Evolutionary conservation across 768 basidiomycete species (phyloP), one percentile per base, ranked within the genome.

Genomic region (Suillus subaureus): DNA sequence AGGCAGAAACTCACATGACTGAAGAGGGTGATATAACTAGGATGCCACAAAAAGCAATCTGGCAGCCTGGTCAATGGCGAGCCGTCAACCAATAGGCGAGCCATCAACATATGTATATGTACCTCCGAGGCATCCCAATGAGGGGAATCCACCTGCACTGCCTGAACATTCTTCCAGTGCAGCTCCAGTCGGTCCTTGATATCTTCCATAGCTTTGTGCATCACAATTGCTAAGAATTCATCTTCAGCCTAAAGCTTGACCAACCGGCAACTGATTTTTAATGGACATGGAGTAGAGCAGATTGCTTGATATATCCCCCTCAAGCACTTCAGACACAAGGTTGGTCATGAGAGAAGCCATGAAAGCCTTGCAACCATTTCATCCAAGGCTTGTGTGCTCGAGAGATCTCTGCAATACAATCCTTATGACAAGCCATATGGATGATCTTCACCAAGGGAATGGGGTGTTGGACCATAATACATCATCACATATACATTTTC

Each of bases 371-470:
- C 87, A 87, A 0, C 72, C 69, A 11, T 45, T 52, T 16, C 45
- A 6, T 1, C 68, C 70, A 3, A 61, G 51, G 43, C 61, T 21
- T 23, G 61, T 61, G 15, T 35, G 61, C 18, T 64, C 64, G 7
- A 79, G 45, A 0, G 79, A 64, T 0, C 75, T 77, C 54, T 81
- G 79, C 16, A 84, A 68, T 1, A 76, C 76, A 5, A 87, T 81
- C 13, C 84, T 82, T 39, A 84, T 70, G 21, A 84, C 69, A 6
- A 86, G 79, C 85, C 85, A 87, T 7, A 84, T 72, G 1, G 82
- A 73, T 6, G 84, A 83, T 28, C 85, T 77, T 26, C 86, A 73
- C 85, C 85, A 87, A 77, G 75, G 76, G 15, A 63, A 63, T 4
- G 61, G 33, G 4, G 68, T 64, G 15, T 62, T 43, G 6, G 63